These are phyloP conservation scores for Hexamita inflata DNA, from an alignment of 208 protist genomes.

Conservation along the genomic window DNA sequence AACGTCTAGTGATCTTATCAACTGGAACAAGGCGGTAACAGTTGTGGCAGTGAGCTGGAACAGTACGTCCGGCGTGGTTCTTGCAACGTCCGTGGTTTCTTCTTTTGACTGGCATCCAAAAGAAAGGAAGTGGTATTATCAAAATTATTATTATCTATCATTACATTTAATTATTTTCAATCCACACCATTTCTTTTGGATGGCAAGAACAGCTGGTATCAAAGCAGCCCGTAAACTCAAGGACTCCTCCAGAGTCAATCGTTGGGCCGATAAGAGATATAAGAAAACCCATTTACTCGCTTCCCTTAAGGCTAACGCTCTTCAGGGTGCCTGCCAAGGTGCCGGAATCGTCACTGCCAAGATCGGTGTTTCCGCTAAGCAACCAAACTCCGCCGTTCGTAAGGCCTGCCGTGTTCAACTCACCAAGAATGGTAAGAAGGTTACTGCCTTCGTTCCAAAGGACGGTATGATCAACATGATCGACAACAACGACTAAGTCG, in stretches of 20 bases:
- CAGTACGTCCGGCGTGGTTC: constrained; percentile 55
- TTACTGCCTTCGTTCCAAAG: constrained; percentile 95
- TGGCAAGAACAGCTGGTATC: constrained; percentile 58
- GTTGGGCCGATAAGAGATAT: constrained; percentile 89
- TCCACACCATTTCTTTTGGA: no score
- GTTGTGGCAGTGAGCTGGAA: constrained; percentile 59
- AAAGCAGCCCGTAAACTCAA: constrained; percentile 85
- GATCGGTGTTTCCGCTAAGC: constrained; percentile 96
- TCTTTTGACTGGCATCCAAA: constrained; percentile 63
- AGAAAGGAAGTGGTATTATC: no score
- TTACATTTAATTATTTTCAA: no score
- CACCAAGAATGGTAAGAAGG: constrained; percentile 99
- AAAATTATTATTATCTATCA: no score
- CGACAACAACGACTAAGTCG: constrained; percentile 95
- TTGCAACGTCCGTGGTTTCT: constrained; percentile 60
- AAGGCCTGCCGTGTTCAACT: constrained; percentile 99
- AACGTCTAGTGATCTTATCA: constrained; percentile 93
- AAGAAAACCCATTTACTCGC: constrained; percentile 86
- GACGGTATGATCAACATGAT: constrained; percentile 97
- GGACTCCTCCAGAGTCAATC: constrained; percentile 65
- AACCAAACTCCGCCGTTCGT: constrained; percentile 99
- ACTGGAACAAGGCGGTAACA: constrained; percentile 55
- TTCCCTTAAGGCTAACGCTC: constrained; percentile 82
- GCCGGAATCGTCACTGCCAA: constrained; percentile 97
- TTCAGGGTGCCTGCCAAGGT: constrained; percentile 87